Percentiles rank a stretch among this genome's conserved stretches.
Conservation (phyloP, 2,329 filamentous ascomycete species). For the Microcera coccophila region DNA sequence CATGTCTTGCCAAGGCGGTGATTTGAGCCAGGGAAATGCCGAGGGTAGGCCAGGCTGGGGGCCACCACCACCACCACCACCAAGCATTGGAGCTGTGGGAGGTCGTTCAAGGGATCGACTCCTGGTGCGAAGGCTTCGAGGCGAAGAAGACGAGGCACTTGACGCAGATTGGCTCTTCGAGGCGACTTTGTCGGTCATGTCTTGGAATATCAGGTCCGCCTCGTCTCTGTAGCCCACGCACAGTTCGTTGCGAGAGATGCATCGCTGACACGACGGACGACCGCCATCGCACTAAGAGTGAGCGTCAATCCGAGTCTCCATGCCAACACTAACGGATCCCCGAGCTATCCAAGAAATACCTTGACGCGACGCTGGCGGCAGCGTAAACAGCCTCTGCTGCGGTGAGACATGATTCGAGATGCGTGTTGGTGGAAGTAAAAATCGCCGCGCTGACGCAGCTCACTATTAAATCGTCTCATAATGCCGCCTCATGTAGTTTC, state of each 20-base stretch:
- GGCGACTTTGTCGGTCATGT: conserved; percentile 33
- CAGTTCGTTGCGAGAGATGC: conserved; percentile 34
- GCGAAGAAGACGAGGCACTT: conserved; percentile 1
- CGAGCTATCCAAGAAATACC: conserved; percentile 7
- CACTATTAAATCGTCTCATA: too few relatives aligned
- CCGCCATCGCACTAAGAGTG: conserved; percentile 30
- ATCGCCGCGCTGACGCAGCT: background rate
- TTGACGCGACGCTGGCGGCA: conserved; percentile 31
- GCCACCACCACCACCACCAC: too few relatives aligned
- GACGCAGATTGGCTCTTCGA: conserved; percentile 12
- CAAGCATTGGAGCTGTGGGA: conserved; percentile 1
- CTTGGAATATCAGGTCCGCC: conserved; percentile 33
- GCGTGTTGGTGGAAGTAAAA: background rate
- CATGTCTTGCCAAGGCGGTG: background rate
- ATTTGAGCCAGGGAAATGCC: conserved; percentile 25
- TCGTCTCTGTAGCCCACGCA: conserved; percentile 39
- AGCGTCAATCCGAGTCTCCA: background rate
- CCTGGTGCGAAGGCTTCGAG: conserved; percentile 7
- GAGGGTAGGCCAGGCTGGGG: conserved; percentile 2
- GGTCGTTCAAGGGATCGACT: conserved; percentile 14
- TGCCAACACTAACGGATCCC: background rate
- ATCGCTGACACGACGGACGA: conserved; percentile 35
- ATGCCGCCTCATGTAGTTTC: too few relatives aligned
- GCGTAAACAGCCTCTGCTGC: conserved; percentile 32
- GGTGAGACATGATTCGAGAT: conserved; percentile 19